A percentile compares a stretch with the other conserved stretches of the same genome.
phyloP scores from a whole-genome alignment of 2,329 filamentous ascomycete species.

The Tolypocladium capitatum region DNA sequence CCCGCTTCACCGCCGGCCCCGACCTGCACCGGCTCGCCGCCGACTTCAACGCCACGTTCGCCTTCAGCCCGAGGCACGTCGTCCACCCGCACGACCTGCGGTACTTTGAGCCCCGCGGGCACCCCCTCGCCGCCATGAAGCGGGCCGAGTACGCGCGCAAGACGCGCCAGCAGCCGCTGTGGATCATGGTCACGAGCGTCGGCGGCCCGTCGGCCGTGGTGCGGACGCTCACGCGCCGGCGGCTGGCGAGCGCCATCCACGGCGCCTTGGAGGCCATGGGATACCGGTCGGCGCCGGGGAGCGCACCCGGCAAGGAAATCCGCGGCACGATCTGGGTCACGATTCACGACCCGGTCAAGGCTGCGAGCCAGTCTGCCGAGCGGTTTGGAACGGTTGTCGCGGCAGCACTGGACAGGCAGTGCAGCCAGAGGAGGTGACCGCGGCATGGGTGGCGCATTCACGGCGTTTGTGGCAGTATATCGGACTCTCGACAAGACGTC shows the following conservation, averaged over 20 bases:
- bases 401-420: constrained; percentile 4
- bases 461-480: too few relatives aligned
- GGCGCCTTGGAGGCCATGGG: constrained; percentile 11
- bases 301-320: constrained; percentile 9
- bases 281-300: too few relatives aligned
- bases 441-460: too few relatives aligned
- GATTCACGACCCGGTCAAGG: constrained; percentile 7
- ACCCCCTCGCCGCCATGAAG: constrained; percentile 15
- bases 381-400: constrained; percentile 9
- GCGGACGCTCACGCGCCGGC: constrained; percentile 10
- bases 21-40: constrained; percentile 5
- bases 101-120: constrained; percentile 18
- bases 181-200: constrained; percentile 14
- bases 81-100: constrained; percentile 19
- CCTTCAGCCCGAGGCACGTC: constrained; percentile 15
- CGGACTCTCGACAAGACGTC: too few relatives aligned
- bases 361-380: constrained; percentile 5
- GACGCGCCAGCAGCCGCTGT: constrained; percentile 15
- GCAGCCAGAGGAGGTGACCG: neutral
- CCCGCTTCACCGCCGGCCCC: constrained; percentile 1
- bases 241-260: constrained; percentile 15
- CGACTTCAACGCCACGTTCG: constrained; percentile 11
- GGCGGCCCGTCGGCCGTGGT: constrained; percentile 11
- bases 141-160: constrained; percentile 15
- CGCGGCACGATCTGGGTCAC: constrained; percentile 15